Percentiles rank a stretch among this genome's conserved stretches.
phyloP scores from a whole-genome alignment of 2,329 filamentous ascomycete genomes.

The Verticillium isaacii region DNA sequence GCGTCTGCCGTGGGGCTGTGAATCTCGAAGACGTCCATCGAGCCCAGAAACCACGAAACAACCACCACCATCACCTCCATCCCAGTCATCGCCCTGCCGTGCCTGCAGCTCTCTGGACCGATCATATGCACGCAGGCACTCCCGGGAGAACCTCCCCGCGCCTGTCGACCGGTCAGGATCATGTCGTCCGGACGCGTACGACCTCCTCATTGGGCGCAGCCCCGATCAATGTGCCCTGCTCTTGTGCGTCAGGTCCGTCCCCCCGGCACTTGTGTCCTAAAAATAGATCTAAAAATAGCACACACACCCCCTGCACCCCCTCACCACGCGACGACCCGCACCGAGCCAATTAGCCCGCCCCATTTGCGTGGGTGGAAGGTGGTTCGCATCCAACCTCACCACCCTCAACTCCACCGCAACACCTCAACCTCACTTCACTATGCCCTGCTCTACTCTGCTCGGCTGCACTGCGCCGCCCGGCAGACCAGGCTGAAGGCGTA shows the following conservation, averaged over 20 bases:
- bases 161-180: not conserved
- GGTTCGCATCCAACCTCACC: not conserved
- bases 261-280: not conserved
- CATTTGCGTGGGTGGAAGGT: constrained; percentile 5
- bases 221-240: not conserved
- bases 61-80: not conserved
- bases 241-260: not conserved
- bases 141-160: not conserved
- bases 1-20: not conserved
- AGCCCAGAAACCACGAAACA: not conserved
- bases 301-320: not conserved
- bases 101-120: not conserved
- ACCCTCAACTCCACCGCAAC: constrained; percentile 1
- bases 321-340: not conserved
- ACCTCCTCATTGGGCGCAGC: not conserved
- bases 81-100: not conserved
- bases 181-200: not conserved
- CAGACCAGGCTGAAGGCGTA: not conserved
- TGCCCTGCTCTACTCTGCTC: not conserved
- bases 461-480: not conserved
- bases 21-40: not conserved
- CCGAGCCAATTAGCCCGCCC: constrained; percentile 5
- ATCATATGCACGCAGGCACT: not conserved
- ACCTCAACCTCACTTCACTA: not conserved
- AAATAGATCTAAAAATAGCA: constrained; percentile 1